Evolutionary conservation across 352 stramenopile genomes (phyloP).

Genomic region (Phytophthora boehmeriae): DNA sequence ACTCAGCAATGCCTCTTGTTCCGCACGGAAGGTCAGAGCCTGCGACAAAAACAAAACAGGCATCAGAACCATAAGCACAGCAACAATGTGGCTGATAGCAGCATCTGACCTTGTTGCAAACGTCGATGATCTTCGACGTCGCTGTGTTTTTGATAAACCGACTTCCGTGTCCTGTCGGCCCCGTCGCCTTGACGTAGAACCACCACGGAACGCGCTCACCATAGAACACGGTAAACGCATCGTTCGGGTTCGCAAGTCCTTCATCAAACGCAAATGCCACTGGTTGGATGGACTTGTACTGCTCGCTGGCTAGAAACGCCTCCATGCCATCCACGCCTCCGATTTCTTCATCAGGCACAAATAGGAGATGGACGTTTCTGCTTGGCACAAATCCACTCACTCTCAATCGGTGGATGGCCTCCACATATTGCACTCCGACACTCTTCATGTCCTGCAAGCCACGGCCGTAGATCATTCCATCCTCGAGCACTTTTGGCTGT

Average conservation of each 20-base stretch:
- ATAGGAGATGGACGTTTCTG: conserved; percentile 92
- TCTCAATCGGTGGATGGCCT: conserved; percentile 84
- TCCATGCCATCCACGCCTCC: conserved; percentile 93
- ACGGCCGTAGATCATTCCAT: conserved; percentile 93
- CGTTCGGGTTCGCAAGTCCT: conserved; percentile 89
- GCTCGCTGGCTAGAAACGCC: conserved; percentile 82
- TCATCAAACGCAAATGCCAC: conserved; percentile 95
- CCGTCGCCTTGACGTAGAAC: conserved; percentile 85
- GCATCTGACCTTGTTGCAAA: conserved; percentile 71
- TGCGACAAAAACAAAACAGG: conserved; percentile 16
- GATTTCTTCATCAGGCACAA: conserved; percentile 95
- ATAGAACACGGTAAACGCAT: conserved; percentile 96
- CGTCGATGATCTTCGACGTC: conserved; percentile 92
- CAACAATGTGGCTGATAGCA: conserved; percentile 16
- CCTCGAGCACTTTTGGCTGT: conserved; percentile 77
- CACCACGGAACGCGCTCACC: conserved; percentile 94
- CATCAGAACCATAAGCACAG: background rate
- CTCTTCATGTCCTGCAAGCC: conserved; percentile 97
- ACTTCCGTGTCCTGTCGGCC: conserved; percentile 86
- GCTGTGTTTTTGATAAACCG: conserved; percentile 96
- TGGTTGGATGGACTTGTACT: conserved; percentile 81
- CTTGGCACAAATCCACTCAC: conserved; percentile 71
- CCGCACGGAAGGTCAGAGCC: conserved; percentile 85
- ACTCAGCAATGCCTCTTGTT: conserved; percentile 88
- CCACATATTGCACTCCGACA: conserved; percentile 96